Conservation (phyloP, 2,329 filamentous ascomycete species). For the Pseudopyricularia javanii region DNA sequence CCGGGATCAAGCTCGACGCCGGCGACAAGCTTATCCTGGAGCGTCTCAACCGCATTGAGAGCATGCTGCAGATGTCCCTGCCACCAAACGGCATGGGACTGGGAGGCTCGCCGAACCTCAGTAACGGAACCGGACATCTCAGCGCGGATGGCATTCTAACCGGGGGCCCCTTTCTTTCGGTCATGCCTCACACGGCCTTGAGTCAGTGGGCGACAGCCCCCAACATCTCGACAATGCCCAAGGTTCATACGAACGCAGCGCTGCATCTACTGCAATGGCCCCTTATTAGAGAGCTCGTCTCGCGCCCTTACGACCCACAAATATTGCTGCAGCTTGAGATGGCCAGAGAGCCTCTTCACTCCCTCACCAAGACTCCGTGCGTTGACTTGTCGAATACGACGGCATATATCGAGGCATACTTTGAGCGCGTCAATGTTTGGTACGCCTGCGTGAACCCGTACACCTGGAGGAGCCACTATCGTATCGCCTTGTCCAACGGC, state of each 20-base stretch:
- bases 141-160: constrained; percentile 45
- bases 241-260: constrained; percentile 70
- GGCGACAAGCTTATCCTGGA: constrained; percentile 80
- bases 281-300: constrained; percentile 65
- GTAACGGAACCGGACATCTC: constrained; percentile 44
- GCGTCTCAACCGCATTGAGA: constrained; percentile 65
- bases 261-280: constrained; percentile 72
- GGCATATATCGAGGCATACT: constrained; percentile 68
- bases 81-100: constrained; percentile 40
- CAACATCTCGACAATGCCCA: constrained; percentile 72
- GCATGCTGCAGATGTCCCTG: constrained; percentile 60
- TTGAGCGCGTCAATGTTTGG: constrained; percentile 72
- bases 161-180: constrained; percentile 34
- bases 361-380: constrained; percentile 49
- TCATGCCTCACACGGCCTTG: constrained; percentile 51
- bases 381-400: constrained; percentile 64
- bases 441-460: constrained; percentile 78
- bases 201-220: constrained; percentile 53
- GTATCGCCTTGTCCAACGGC: constrained; percentile 60
- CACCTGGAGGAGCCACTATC: constrained; percentile 66
- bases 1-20: constrained; percentile 75
- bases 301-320: constrained; percentile 66
- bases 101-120: constrained; percentile 47
- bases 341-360: constrained; percentile 62
- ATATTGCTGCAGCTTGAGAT: constrained; percentile 74